A percentile compares a stretch with the other conserved stretches of the same genome.
Conservation (phyloP, 257 asterid species). For the Solanum ossicruentum region DNA sequence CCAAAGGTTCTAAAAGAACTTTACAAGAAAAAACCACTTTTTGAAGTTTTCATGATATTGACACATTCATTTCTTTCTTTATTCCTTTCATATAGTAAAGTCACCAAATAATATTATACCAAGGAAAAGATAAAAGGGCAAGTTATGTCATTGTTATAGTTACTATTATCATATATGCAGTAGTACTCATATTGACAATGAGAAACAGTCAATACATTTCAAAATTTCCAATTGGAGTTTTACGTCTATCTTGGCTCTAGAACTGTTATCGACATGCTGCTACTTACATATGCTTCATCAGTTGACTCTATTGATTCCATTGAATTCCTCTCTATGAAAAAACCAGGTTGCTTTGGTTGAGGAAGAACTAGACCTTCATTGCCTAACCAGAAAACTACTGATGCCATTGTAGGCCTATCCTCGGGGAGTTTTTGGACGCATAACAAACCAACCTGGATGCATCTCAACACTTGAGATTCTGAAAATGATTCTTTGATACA, state of each 20-base stretch:
- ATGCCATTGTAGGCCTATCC: conserved; percentile 12
- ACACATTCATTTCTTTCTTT: background rate
- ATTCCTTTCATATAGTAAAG: background rate
- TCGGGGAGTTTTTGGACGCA: conserved; percentile 6
- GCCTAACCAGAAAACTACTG: conserved; percentile 4
- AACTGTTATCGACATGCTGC: background rate
- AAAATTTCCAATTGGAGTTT: background rate
- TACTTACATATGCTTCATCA: background rate
- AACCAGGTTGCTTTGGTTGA: conserved; percentile 10
- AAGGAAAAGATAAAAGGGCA: background rate
- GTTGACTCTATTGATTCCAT: background rate
- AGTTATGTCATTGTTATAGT: background rate
- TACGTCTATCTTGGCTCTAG: background rate
- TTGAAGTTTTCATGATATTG: background rate
- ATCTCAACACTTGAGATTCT: conserved; percentile 1
- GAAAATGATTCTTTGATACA: background rate
- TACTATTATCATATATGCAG: background rate
- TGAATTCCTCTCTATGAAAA: background rate
- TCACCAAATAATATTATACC: background rate
- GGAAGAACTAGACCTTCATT: background rate
- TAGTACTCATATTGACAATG: background rate
- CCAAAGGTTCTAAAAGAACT: background rate
- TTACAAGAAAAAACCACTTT: background rate
- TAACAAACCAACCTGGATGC: conserved; percentile 8
- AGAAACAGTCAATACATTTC: background rate